A percentile compares a stretch with the other conserved stretches of the same genome.
Evolutionary conservation across 331 rosid genomes (phyloP).

Genomic region (Saraca asoca): DNA sequence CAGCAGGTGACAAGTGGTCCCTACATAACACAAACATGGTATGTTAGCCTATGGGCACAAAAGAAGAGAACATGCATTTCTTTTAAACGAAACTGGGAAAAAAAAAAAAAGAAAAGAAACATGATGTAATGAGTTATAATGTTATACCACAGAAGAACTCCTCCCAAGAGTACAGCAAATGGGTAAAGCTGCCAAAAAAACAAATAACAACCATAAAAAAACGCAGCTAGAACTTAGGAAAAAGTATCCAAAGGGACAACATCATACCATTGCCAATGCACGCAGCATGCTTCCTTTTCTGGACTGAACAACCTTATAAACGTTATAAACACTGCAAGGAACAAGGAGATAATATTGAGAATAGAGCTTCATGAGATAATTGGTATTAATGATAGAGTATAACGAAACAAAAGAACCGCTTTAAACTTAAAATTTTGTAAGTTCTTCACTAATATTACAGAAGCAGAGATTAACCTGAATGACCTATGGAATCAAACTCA

Average conservation of each 20-base stretch:
- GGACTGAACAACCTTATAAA: constrained; percentile 74
- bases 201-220: constrained; percentile 20
- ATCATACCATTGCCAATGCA: constrained; percentile 87
- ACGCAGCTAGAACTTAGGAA: constrained; percentile 26
- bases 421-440: background rate
- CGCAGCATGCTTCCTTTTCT: constrained; percentile 74
- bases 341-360: constrained; percentile 34
- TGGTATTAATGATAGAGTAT: constrained; percentile 17
- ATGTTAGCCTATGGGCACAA: constrained; percentile 21
- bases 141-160: constrained; percentile 79
- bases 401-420: constrained; percentile 13
- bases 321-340: constrained; percentile 71
- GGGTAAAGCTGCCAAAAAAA: constrained; percentile 79
- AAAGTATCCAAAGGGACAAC: constrained; percentile 9
- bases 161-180: constrained; percentile 70
- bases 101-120: background rate
- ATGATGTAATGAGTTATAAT: constrained; percentile 14
- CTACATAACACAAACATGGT: constrained; percentile 46
- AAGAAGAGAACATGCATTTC: constrained; percentile 22
- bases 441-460: constrained; percentile 3
- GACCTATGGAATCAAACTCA: background rate
- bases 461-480: background rate
- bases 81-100: constrained; percentile 22
- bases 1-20: constrained; percentile 86
- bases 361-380: constrained; percentile 22